Base-by-base conservation (phyloP, 192 early-diverging fungal genomes). In the Coemansia sp. region DNA sequence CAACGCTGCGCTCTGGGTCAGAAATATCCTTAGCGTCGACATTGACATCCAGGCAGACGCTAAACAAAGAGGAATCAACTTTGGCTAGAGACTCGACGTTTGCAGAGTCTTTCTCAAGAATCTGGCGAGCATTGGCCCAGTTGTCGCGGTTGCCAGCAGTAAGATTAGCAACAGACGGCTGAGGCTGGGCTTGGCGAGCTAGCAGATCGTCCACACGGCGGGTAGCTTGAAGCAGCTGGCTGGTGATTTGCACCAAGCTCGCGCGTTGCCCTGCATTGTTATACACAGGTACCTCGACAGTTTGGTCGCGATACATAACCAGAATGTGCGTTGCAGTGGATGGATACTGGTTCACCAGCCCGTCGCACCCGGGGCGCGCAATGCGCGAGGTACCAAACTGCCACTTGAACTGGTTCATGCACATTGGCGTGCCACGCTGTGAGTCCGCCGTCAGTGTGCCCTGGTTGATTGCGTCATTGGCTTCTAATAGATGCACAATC, bases 321-420 rank as follows among this genome's bases (percentile, higher is more conserved):
- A 94, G 85, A 37, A 97, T 88, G 66, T 97, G 94, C 39, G 82
- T 84, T 39, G 90, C 87, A 2, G 73, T 86, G 12, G 90, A 67
- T 7, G 94, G 94, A 70, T 85, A 91, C 50, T 85, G 76, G 22
- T 85, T 82, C 6, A 88, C 81, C 49, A 96, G 80, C 21, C 84
- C 82, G 70, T 98, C 96, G 22, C 84, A 66, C 2, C 75, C 82
- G 9, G 74, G 41, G 1, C 87, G 86, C 10, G 95, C 87, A 35
- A 95, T 82, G 15, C 96, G 85, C 48, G 86, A 84, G 6, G 90
- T 87, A 43, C 92, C 91, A 83, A 95, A 96, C 67, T 91, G 87
- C 51, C 87, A 87, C 60, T 85, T 90, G 82, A 91, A 91, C 84
- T 98, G 96, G 80, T 95, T 88, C 96, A 98, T 98, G 80, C 93